Percentiles rank a stretch among this genome's conserved stretches.
phyloP scores from a whole-genome alignment of 805 yeast genomes.

The Tetrapisispora namnaoensis region DNA sequence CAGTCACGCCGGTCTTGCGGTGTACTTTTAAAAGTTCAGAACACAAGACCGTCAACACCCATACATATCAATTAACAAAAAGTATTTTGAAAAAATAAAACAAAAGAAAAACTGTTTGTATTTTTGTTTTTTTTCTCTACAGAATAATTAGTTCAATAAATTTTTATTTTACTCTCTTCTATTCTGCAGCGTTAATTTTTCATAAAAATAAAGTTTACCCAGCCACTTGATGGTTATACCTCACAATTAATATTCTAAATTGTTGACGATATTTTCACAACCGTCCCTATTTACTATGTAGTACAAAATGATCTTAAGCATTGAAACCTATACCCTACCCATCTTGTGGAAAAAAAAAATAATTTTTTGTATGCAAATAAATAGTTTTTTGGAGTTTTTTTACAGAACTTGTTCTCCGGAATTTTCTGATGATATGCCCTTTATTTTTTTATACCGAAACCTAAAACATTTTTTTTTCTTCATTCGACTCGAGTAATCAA shows the following conservation, averaged over 20 bases:
- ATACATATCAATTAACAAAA: too few relatives aligned
- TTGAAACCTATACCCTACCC: neutral
- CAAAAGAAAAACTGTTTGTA: too few relatives aligned
- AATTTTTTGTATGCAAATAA: neutral
- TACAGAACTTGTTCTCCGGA: too few relatives aligned
- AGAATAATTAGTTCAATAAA: too few relatives aligned
- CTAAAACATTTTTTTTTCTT: neutral
- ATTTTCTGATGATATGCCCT: neutral
- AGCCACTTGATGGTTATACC: neutral
- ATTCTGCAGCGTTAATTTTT: neutral
- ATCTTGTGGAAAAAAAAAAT: neutral
- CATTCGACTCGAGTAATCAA: neutral
- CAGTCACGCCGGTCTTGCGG: too few relatives aligned
- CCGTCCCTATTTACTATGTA: neutral
- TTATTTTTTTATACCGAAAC: neutral
- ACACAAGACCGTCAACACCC: too few relatives aligned
- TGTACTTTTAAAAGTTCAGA: too few relatives aligned
- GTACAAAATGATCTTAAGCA: neutral
- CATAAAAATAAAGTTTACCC: neutral
- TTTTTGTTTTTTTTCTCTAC: too few relatives aligned
- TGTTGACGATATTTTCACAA: neutral
- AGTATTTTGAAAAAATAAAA: too few relatives aligned
- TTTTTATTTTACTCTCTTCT: neutral
- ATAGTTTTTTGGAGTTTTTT: too few relatives aligned
- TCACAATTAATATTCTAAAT: neutral